These are phyloP conservation scores for Rhodotorula sphaerocarpa DNA, from an alignment of 768 basidiomycete species.

Conservation along the genomic window DNA sequence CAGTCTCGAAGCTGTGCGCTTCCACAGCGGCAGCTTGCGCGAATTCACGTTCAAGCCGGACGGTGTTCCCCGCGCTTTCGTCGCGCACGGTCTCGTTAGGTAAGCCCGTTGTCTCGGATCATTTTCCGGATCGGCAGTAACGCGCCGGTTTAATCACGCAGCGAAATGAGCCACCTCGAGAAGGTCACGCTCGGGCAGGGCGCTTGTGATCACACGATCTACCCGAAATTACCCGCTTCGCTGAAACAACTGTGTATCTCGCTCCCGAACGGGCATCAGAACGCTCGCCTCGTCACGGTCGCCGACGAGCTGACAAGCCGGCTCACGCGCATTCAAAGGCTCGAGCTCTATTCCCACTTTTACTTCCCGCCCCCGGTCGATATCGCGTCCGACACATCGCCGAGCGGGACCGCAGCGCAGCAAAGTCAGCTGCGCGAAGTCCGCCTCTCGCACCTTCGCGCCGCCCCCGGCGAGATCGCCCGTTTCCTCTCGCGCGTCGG, in stretches of 20 bases:
- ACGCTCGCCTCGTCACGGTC: constrained; percentile 5
- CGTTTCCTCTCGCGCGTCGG: constrained; percentile 9
- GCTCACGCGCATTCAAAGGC: background rate
- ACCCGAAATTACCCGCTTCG: background rate
- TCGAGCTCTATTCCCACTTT: constrained; percentile 24
- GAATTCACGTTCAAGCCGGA: constrained; percentile 16
- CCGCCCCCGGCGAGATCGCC: background rate
- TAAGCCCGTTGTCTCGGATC: background rate
- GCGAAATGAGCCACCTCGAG: constrained; percentile 1
- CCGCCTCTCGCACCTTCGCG: constrained; percentile 19
- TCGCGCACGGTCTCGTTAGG: background rate
- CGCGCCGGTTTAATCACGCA: too few relatives aligned
- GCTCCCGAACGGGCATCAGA: background rate
- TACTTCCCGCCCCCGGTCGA: constrained; percentile 21
- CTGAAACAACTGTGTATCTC: constrained; percentile 21
- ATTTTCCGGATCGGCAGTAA: background rate
- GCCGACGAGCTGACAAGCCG: background rate
- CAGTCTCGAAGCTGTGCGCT: background rate
- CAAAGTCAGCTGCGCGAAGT: constrained; percentile 12
- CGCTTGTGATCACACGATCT: constrained; percentile 15
- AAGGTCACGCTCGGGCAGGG: constrained; percentile 17
- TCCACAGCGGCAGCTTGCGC: background rate
- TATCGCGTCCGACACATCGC: background rate
- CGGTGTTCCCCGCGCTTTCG: background rate
- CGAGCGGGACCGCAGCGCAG: background rate